phyloP scores from a whole-genome alignment of 192 early-diverging fungal species.

The Podila epicladia region DNA sequence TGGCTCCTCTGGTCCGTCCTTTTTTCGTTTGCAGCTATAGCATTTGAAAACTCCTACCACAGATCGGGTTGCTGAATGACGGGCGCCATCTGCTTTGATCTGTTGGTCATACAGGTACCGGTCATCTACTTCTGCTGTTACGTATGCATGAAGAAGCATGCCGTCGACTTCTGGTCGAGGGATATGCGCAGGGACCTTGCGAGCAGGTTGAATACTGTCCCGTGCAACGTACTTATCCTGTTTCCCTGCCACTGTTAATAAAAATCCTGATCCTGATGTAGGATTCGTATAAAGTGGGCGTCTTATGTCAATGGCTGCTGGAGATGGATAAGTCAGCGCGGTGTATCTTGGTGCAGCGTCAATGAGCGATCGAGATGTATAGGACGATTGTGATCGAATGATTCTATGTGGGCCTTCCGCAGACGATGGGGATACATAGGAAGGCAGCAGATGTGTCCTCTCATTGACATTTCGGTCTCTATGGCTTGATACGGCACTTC shows the following conservation, averaged over 20 bases:
- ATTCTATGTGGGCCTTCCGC: neutral
- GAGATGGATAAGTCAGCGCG: neutral
- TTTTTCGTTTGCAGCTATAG: slow-evolving; percentile 1
- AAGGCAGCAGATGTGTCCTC: slow-evolving; percentile 6
- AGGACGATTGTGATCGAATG: slow-evolving; percentile 5
- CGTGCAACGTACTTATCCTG: neutral
- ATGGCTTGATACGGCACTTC: neutral
- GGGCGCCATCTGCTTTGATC: neutral
- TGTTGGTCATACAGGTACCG: slow-evolving; percentile 9
- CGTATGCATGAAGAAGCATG: slow-evolving; percentile 9
- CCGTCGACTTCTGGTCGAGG: slow-evolving; percentile 17
- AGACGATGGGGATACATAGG: neutral
- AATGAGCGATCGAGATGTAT: slow-evolving; percentile 3
- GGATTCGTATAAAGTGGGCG: slow-evolving; percentile 2
- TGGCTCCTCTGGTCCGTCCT: neutral
- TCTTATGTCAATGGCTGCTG: slow-evolving; percentile 10
- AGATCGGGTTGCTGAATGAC: neutral
- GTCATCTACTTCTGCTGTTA: neutral
- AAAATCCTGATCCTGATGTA: slow-evolving; percentile 5
- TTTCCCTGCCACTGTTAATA: neutral
- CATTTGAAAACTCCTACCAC: slow-evolving; percentile 16
- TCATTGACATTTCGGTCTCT: neutral
- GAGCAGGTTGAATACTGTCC: neutral
- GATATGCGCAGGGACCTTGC: slow-evolving; percentile 2
- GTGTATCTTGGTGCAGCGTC: neutral